Evolutionary conservation across 192 early-diverging fungal species (phyloP).

Genomic region (Phlyctochytrium bullatum): DNA sequence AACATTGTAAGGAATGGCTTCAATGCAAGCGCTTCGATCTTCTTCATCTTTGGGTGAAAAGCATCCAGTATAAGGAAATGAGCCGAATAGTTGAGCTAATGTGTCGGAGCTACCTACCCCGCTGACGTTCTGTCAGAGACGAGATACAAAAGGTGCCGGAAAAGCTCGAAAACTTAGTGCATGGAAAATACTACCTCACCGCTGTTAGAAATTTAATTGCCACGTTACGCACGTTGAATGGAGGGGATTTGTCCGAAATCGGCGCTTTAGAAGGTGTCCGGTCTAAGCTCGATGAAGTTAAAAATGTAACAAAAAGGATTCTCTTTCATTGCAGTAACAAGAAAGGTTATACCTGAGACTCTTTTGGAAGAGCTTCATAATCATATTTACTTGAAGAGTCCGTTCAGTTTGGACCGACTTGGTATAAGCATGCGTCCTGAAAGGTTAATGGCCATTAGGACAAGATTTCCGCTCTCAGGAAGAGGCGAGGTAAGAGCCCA

Average conservation of each 20-base stretch:
- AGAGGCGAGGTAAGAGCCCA: too few species aligned
- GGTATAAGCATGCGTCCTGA: too few species aligned
- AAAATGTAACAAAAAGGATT: slow-evolving; percentile 26
- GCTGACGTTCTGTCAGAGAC: slow-evolving; percentile 35
- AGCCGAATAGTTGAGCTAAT: slow-evolving; percentile 53
- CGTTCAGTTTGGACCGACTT: slow-evolving; percentile 44
- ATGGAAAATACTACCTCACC: slow-evolving; percentile 48
- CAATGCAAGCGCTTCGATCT: slow-evolving; percentile 61
- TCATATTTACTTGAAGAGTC: slow-evolving; percentile 58
- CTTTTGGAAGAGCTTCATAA: slow-evolving; percentile 56
- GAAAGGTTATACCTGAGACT: slow-evolving; percentile 46
- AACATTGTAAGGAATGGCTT: slow-evolving; percentile 47
- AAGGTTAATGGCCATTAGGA: too few species aligned
- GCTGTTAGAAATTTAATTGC: slow-evolving; percentile 43
- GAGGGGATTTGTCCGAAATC: slow-evolving; percentile 48
- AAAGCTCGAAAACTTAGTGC: slow-evolving; percentile 44
- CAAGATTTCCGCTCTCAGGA: too few species aligned
- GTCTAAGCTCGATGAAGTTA: slow-evolving; percentile 36
- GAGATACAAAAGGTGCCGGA: slow-evolving; percentile 47
- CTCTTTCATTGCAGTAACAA: slow-evolving; percentile 13
- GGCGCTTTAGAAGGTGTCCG: slow-evolving; percentile 48
- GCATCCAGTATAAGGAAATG: slow-evolving; percentile 62
- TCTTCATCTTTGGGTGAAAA: slow-evolving; percentile 58
- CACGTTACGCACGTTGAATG: slow-evolving; percentile 29
- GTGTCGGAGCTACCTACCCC: slow-evolving; percentile 17